phyloP scores from a whole-genome alignment of 2,329 filamentous ascomycete genomes.

The Alternaria alternata region DNA sequence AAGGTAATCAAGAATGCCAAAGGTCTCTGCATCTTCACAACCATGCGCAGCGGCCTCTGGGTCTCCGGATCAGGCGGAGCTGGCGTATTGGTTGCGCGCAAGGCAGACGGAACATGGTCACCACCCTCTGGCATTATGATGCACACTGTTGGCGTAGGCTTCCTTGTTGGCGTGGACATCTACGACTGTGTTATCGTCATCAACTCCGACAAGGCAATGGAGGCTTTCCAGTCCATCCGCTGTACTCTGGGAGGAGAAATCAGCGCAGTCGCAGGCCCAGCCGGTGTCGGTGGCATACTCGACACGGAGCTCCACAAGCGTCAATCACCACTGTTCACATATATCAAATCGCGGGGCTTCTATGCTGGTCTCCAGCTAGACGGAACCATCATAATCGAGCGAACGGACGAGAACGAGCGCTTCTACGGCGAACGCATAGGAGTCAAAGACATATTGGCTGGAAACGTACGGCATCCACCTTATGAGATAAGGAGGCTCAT shows the following conservation, averaged over 20 bases:
- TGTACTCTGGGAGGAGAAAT: constrained; percentile 85
- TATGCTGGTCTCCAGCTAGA: constrained; percentile 89
- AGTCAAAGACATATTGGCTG: constrained; percentile 69
- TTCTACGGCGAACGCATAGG: constrained; percentile 78
- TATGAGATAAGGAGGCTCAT: constrained; percentile 68
- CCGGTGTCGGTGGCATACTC: constrained; percentile 76
- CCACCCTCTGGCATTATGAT: constrained; percentile 90
- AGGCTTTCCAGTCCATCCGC: constrained; percentile 80
- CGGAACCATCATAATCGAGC: constrained; percentile 84
- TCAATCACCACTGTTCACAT: constrained; percentile 78
- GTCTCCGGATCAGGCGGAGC: constrained; percentile 90
- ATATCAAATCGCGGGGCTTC: constrained; percentile 88
- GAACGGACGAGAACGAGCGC: constrained; percentile 84
- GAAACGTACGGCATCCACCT: constrained; percentile 66
- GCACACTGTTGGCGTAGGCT: constrained; percentile 87
- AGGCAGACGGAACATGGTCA: constrained; percentile 88
- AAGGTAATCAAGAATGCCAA: constrained; percentile 87
- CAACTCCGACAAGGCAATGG: constrained; percentile 83
- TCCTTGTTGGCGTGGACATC: constrained; percentile 90
- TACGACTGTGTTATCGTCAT: constrained; percentile 96
- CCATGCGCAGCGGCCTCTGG: constrained; percentile 93
- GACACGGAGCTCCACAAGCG: constrained; percentile 74
- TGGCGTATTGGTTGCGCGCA: constrained; percentile 83
- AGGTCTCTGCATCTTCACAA: constrained; percentile 92
- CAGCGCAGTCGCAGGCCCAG: constrained; percentile 77